These are phyloP conservation scores for Jimgerdemannia lactiflua DNA, from an alignment of 192 early-diverging fungal genomes.

Conservation along the genomic window DNA sequence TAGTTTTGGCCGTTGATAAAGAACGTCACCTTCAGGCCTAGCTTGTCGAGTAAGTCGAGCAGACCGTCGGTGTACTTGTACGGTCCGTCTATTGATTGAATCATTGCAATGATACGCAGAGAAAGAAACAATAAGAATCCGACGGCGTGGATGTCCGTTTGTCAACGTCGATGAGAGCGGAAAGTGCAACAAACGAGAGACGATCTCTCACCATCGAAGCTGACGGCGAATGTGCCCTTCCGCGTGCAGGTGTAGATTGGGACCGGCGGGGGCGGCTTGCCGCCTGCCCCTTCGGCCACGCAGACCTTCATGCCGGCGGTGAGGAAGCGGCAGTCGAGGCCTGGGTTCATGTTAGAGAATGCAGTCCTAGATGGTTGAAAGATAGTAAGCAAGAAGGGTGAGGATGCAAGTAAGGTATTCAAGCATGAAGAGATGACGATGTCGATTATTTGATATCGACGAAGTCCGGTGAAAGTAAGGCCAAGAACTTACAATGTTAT, in stretches of 20 bases:
- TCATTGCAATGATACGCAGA: neutral
- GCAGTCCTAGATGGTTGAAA: too few relatives aligned
- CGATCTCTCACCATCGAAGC: conserved; percentile 47
- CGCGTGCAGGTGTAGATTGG: conserved; percentile 30
- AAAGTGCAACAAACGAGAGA: neutral
- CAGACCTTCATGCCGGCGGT: too few relatives aligned
- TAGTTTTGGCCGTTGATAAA: conserved; percentile 64
- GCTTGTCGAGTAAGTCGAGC: conserved; percentile 15
- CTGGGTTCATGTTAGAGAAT: too few relatives aligned
- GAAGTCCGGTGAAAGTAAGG: too few relatives aligned
- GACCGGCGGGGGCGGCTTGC: neutral
- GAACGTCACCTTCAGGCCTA: conserved; percentile 51
- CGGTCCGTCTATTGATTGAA: conserved; percentile 18
- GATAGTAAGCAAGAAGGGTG: too few relatives aligned
- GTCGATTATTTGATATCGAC: too few relatives aligned
- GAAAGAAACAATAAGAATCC: neutral
- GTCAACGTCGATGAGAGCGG: too few relatives aligned
- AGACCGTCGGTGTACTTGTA: conserved; percentile 23
- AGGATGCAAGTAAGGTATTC: too few relatives aligned
- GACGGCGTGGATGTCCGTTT: neutral
- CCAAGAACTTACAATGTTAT: too few relatives aligned
- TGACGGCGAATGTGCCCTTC: conserved; percentile 47
- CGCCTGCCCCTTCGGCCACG: neutral
- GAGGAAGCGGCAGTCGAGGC: too few relatives aligned
- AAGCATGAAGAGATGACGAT: too few relatives aligned